Evolutionary conservation across 305 asterid genomes (phyloP).

Genomic region (Petunia hybrid): DNA sequence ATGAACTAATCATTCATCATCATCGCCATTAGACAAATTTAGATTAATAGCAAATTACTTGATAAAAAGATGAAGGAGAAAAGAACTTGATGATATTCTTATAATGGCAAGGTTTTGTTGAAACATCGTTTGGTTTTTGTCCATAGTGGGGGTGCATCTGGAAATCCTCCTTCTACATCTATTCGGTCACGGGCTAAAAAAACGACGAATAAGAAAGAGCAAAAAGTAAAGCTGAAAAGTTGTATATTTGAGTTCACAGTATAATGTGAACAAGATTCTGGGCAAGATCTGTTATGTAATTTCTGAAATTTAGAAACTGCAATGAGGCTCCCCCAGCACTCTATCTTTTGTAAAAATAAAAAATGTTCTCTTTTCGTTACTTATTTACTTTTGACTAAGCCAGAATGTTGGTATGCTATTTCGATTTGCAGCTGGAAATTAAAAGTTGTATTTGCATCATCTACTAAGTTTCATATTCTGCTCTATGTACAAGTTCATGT

Average conservation of each 20-base stretch:
- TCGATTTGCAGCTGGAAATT: slow-evolving; percentile 21
- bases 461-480: not conserved
- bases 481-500: not conserved
- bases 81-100: not conserved
- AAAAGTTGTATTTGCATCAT: not conserved
- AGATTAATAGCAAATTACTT: not conserved
- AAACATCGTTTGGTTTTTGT: not conserved
- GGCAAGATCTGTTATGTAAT: not conserved
- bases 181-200: not conserved
- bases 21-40: not conserved
- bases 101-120: not conserved
- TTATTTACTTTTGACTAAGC: slow-evolving; percentile 17
- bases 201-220: not conserved
- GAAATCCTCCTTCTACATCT: not conserved
- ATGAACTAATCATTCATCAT: slow-evolving; percentile 17
- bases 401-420: not conserved
- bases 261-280: not conserved
- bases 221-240: not conserved
- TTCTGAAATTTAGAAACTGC: not conserved
- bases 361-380: not conserved
- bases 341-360: not conserved
- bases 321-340: not conserved
- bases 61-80: not conserved
- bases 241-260: not conserved
- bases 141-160: not conserved